Evolutionary conservation across 2,329 filamentous ascomycete species (phyloP).

Genomic region (Ascosphaera aggregata): DNA sequence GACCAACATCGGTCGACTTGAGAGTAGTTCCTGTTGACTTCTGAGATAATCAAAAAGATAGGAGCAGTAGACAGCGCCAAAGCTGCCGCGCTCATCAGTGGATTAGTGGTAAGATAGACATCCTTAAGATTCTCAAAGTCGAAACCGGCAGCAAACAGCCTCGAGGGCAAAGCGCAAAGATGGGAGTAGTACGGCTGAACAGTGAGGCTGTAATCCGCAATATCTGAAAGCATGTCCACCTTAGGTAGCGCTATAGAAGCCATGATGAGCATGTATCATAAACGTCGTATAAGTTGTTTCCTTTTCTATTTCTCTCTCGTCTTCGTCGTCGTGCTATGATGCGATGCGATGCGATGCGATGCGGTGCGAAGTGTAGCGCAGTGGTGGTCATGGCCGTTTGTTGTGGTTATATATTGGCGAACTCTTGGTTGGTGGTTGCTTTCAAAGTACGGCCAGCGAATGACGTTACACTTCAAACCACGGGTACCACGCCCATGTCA

Average conservation of each 20-base stretch:
- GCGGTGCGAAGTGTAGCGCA: too few relatives aligned
- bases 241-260: constrained; percentile 36
- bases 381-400: too few relatives aligned
- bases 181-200: constrained; percentile 53
- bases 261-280: constrained; percentile 6
- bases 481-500: too few relatives aligned
- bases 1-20: constrained; percentile 90
- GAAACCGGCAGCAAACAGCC: constrained; percentile 34
- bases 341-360: too few relatives aligned
- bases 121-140: constrained; percentile 39
- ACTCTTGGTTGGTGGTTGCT: too few relatives aligned
- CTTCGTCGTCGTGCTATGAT: too few relatives aligned
- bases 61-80: constrained; percentile 47
- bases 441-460: too few relatives aligned
- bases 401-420: too few relatives aligned
- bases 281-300: too few relatives aligned
- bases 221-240: constrained; percentile 48
- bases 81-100: constrained; percentile 50
- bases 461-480: too few relatives aligned
- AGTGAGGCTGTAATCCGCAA: constrained; percentile 49
- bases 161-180: constrained; percentile 44
- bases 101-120: constrained; percentile 69
- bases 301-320: too few relatives aligned
- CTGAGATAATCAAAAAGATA: constrained; percentile 51
- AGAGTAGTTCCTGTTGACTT: constrained; percentile 86